phyloP scores from a whole-genome alignment of 2,329 filamentous ascomycete species.

The Zalaria obscura region DNA sequence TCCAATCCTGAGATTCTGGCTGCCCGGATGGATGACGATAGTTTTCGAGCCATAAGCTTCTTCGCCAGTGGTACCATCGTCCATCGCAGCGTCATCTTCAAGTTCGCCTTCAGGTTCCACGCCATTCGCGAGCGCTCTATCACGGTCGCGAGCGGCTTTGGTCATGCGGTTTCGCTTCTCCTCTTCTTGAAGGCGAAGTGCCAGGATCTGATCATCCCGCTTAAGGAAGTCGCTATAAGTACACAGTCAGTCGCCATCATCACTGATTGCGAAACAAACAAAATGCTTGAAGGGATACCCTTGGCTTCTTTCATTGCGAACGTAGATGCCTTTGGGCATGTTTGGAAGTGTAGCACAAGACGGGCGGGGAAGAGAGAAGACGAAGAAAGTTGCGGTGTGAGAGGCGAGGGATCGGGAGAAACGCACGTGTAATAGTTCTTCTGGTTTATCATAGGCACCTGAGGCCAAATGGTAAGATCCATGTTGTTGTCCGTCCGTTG shows the following conservation, averaged over 20 bases:
- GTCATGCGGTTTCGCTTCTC: constrained; percentile 72
- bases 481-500: constrained; percentile 97
- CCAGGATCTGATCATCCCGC: constrained; percentile 89
- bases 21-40: constrained; percentile 89
- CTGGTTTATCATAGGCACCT: constrained; percentile 88
- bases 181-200: constrained; percentile 76
- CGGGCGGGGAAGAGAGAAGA: not conserved
- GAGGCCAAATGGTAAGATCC: constrained; percentile 87
- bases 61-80: constrained; percentile 39
- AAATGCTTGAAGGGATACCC: constrained; percentile 1
- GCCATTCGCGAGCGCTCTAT: constrained; percentile 67
- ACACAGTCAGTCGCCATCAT: constrained; percentile 1
- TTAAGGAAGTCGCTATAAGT: constrained; percentile 79
- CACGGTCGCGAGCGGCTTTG: constrained; percentile 74
- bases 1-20: constrained; percentile 87
- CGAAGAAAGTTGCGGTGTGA: not conserved
- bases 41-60: constrained; percentile 69
- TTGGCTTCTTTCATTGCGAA: constrained; percentile 3
- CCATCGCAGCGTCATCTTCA: constrained; percentile 30
- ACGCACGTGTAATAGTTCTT: constrained; percentile 97
- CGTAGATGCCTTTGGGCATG: constrained; percentile 6
- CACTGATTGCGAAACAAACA: not conserved
- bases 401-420: constrained; percentile 1
- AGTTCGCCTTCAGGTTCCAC: constrained; percentile 41
- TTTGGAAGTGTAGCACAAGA: not conserved